Evolutionary conservation across 768 basidiomycete species (phyloP).

Genomic region (Suillus alpinus): DNA sequence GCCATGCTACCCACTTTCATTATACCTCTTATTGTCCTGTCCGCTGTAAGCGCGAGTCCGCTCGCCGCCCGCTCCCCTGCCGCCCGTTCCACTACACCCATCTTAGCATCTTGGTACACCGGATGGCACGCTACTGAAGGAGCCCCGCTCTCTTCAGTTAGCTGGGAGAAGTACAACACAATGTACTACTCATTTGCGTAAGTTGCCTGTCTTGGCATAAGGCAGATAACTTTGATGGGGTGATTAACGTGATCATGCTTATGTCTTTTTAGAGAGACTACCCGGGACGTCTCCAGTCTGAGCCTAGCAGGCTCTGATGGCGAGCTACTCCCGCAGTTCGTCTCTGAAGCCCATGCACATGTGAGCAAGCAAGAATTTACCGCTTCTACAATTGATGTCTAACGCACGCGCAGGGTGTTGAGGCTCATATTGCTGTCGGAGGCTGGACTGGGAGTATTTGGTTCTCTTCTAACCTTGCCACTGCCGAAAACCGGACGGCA

Average conservation of each 20-base stretch:
- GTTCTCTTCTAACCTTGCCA: conserved; percentile 52
- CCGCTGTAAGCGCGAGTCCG: neutral
- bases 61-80: neutral
- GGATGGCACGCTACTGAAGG: conserved; percentile 55
- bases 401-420: conserved; percentile 39
- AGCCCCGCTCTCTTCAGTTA: conserved; percentile 53
- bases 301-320: conserved; percentile 43
- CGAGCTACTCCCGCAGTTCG: conserved; percentile 54
- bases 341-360: conserved; percentile 39
- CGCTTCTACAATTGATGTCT: neutral
- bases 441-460: conserved; percentile 62
- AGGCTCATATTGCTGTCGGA: conserved; percentile 52
- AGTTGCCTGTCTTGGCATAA: conserved; percentile 12
- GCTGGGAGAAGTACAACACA: conserved; percentile 73
- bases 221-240: neutral
- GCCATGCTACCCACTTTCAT: neutral
- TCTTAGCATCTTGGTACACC: conserved; percentile 63
- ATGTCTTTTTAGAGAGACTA: conserved; percentile 30
- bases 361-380: conserved; percentile 19
- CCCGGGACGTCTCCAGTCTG: conserved; percentile 30
- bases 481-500: conserved; percentile 47
- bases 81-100: conserved; percentile 3
- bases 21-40: conserved; percentile 3
- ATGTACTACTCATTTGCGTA: conserved; percentile 68
- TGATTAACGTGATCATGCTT: neutral